A percentile compares a stretch with the other conserved stretches of the same genome.
Conservation (phyloP, 2,329 filamentous ascomycete species). For the Aspergillus spinulosporus region DNA sequence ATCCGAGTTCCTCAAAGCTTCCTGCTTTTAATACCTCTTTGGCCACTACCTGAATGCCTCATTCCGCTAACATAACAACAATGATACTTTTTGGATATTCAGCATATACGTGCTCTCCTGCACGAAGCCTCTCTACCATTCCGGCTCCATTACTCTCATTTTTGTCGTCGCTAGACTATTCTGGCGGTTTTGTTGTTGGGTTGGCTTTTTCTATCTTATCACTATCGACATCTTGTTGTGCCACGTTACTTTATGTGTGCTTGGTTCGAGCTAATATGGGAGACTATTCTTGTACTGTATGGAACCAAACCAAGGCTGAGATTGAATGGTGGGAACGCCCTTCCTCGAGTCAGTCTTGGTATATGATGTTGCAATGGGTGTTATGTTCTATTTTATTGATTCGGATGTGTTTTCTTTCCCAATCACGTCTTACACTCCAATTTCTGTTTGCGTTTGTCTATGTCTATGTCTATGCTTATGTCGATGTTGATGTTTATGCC, state of each 20-base stretch:
- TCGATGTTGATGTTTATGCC: background rate
- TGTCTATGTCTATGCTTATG: background rate
- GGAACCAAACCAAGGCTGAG: slow-evolving; percentile 3
- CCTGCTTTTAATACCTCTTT: background rate
- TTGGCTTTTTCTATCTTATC: background rate
- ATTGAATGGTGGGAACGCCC: background rate
- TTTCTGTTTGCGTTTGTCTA: background rate
- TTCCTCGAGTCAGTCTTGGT: background rate
- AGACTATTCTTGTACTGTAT: slow-evolving; percentile 12
- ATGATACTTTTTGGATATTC: background rate
- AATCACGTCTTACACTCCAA: background rate
- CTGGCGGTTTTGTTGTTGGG: background rate
- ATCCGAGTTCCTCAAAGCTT: slow-evolving; percentile 7
- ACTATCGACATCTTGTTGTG: background rate
- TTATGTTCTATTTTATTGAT: slow-evolving; percentile 3
- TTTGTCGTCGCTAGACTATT: slow-evolving; percentile 1
- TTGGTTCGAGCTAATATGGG: background rate
- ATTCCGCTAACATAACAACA: slow-evolving; percentile 1
- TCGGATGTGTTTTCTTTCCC: background rate
- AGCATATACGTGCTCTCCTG: slow-evolving; percentile 2
- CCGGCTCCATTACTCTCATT: background rate
- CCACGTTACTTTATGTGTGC: background rate
- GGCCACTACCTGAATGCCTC: background rate
- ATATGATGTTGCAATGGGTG: slow-evolving; percentile 2
- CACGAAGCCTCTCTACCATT: background rate